Percentiles rank a stretch among this genome's conserved stretches.
Conservation (phyloP, 441 rosid genomes). For the Pelargonium cotyledonis region DNA sequence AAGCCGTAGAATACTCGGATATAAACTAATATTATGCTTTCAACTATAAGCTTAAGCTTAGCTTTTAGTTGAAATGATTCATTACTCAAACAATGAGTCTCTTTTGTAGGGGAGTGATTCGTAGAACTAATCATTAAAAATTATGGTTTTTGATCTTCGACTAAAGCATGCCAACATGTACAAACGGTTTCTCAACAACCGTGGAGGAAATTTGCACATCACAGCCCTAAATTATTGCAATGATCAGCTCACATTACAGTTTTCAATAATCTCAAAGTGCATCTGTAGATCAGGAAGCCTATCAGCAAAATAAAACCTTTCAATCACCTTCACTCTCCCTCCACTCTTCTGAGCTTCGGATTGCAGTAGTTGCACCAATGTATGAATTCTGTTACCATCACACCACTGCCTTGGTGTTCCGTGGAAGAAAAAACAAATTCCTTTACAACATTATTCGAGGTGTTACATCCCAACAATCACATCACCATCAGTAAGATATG, state of each 20-base stretch:
- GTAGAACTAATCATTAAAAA: too few species aligned
- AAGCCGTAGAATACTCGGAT: too few species aligned
- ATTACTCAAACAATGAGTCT: too few species aligned
- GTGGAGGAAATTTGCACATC: too few species aligned
- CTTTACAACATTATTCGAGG: conserved; percentile 22
- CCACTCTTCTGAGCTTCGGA: conserved; percentile 34
- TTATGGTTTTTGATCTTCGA: too few species aligned
- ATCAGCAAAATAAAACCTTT: conserved; percentile 58
- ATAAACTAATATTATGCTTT: too few species aligned
- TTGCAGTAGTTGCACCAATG: conserved; percentile 42
- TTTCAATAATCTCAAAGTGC: conserved; percentile 80
- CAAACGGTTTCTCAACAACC: too few species aligned
- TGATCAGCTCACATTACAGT: conserved; percentile 45
- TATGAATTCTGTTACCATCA: conserved; percentile 45
- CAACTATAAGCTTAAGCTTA: too few species aligned
- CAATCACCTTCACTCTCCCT: conserved; percentile 49
- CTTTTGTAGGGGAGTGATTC: too few species aligned
- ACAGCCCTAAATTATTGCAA: too few species aligned
- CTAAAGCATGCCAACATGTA: too few species aligned
- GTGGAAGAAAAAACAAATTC: conserved; percentile 49
- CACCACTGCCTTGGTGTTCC: conserved; percentile 97
- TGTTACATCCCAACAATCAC: conserved; percentile 45
- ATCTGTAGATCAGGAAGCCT: conserved; percentile 56
- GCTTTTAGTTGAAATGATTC: too few species aligned
- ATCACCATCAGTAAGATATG: conserved; percentile 51